These are phyloP conservation scores for Theobroma cacao DNA, from an alignment of 345 rosid species.

Conservation along the genomic window DNA sequence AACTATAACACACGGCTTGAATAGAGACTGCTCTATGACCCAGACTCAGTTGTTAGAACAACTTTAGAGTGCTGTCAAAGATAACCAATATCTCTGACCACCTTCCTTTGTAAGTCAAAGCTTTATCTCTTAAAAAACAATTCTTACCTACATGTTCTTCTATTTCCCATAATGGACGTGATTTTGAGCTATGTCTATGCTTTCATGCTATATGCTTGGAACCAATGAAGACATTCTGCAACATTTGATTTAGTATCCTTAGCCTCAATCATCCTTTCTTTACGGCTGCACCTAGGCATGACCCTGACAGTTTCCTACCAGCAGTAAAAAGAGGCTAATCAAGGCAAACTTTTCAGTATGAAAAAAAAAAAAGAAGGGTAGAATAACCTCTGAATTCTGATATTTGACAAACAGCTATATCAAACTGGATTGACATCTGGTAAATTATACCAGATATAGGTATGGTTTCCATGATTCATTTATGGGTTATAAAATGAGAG, in stretches of 20 bases:
- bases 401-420: background rate
- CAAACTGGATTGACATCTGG: background rate
- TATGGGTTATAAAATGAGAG: background rate
- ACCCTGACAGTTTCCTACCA: background rate
- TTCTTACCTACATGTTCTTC: background rate
- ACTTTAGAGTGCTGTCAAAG: conserved; percentile 80
- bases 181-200: background rate
- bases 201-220: background rate
- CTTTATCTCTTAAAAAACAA: background rate
- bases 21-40: conserved; percentile 19
- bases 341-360: background rate
- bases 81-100: conserved; percentile 51
- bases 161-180: background rate
- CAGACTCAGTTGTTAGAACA: conserved; percentile 59
- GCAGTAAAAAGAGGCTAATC: background rate
- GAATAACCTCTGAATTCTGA: background rate
- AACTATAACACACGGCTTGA: background rate
- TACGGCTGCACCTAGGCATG: background rate
- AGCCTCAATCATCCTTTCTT: background rate
- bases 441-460: background rate
- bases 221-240: background rate
- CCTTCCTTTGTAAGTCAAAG: conserved; percentile 40
- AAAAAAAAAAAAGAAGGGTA: background rate
- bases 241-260: background rate
- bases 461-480: background rate